Conservation (phyloP, 352 stramenopile species). For the Pythium scleroteichum region DNA sequence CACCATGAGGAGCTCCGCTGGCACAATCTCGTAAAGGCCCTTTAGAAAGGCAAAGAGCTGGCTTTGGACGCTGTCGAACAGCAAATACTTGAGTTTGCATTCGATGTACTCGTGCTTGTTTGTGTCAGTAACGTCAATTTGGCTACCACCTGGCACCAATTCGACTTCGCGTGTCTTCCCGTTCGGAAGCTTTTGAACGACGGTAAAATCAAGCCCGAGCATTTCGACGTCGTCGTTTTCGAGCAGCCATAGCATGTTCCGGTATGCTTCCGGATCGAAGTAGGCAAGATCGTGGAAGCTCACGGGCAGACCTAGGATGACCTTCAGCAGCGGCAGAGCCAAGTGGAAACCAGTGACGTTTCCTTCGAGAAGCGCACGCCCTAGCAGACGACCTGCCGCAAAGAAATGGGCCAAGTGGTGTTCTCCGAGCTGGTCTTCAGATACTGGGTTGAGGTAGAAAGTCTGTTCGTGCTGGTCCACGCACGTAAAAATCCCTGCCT, state of each 20-base stretch:
- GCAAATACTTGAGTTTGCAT: slow-evolving; percentile 85
- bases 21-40: slow-evolving; percentile 92
- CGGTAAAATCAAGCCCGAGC: slow-evolving; percentile 56
- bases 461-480: slow-evolving; percentile 44
- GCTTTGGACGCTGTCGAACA: slow-evolving; percentile 77
- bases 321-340: slow-evolving; percentile 94
- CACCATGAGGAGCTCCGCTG: slow-evolving; percentile 82
- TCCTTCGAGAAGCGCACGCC: slow-evolving; percentile 75
- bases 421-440: slow-evolving; percentile 34
- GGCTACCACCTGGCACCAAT: slow-evolving; percentile 46
- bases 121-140: slow-evolving; percentile 89
- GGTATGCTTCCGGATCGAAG: slow-evolving; percentile 52
- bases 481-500: slow-evolving; percentile 44
- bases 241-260: slow-evolving; percentile 51
- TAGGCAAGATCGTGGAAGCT: slow-evolving; percentile 92
- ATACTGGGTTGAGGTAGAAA: slow-evolving; percentile 50
- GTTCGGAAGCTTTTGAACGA: slow-evolving; percentile 11
- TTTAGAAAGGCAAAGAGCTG: slow-evolving; percentile 77
- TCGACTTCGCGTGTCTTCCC: slow-evolving; percentile 34
- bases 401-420: slow-evolving; percentile 66
- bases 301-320: slow-evolving; percentile 94
- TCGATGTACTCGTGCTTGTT: slow-evolving; percentile 94
- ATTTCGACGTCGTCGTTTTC: slow-evolving; percentile 50
- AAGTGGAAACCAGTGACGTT: slow-evolving; percentile 93
- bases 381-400: slow-evolving; percentile 53